These are phyloP conservation scores for Cyclotella sp. DNA, from an alignment of 108 stramenopile genomes.

Conservation along the genomic window DNA sequence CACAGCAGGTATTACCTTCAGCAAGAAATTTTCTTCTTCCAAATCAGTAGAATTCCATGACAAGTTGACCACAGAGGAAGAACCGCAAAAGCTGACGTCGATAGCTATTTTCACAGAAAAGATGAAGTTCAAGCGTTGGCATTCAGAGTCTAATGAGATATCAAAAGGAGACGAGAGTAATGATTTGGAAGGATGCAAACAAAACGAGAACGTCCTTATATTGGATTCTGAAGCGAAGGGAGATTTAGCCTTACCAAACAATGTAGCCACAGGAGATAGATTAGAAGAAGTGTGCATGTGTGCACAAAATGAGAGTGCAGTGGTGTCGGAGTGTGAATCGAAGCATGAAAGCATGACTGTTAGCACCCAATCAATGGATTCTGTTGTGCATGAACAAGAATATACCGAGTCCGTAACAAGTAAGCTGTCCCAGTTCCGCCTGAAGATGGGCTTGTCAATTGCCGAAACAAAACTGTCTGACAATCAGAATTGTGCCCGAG, in stretches of 20 bases:
- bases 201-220: no score
- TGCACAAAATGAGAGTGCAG: neutral
- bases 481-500: neutral
- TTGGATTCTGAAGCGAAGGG: no score
- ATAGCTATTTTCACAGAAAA: constrained; percentile 12
- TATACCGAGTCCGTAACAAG: neutral
- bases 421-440: neutral
- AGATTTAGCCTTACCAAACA: no score
- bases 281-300: neutral
- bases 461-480: neutral
- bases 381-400: neutral
- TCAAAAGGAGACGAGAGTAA: neutral
- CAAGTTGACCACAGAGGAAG: neutral
- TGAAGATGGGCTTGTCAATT: constrained; percentile 7
- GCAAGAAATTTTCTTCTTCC: constrained; percentile 25
- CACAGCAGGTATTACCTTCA: constrained; percentile 20
- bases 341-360: neutral
- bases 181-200: no score
- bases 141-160: constrained; percentile 26
- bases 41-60: constrained; percentile 7
- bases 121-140: constrained; percentile 20
- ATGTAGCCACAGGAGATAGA: no score
- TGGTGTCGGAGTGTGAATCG: neutral
- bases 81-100: constrained; percentile 3
- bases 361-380: neutral